Base-by-base conservation (phyloP, 2,329 filamentous ascomycete genomes). In the Fusarium phyllophilum region DNA sequence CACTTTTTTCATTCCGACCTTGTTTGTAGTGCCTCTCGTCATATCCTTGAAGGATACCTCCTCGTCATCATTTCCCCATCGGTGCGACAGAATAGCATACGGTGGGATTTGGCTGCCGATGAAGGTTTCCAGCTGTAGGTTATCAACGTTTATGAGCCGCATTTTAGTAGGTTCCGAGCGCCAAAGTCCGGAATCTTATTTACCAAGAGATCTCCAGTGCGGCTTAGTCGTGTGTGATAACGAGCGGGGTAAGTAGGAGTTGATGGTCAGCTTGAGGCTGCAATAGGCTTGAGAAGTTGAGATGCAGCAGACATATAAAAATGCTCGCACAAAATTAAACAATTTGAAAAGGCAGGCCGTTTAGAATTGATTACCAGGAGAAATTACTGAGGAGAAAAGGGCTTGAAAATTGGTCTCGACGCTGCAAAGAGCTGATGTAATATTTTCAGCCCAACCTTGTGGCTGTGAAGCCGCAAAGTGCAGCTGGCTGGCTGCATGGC, bases 1-100 rank as follows among this genome's bases (percentile, higher is more conserved):
- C 3, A 66, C 26, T 2, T 66, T 66, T 7, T 5, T 12, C 60
- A 66, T 66, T 3, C 63, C 60, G 1, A 3, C 3, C 5, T 66
- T 66, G 2, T 36, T 3, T 3, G 38, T 34, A 6, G 8, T 1
- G 6, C 31, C 46, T 1, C 31, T 34, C 8, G 2, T 34, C 7
- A 66, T 42, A 8, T 68, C 54, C 0, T 44, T 20, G 6, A 67
- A 66, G 6, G 65, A 52, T 8, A 67, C 29, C 11, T 67, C 62
- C 1, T 67, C 52, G 0, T 59, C 9, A 1, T 66, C 52, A 1
- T 18, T 26, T 6, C 61, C 64, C 64, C 61, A 67, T 36, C 64
- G 49, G 8, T 67, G 64, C 15, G 61, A 66, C 1, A 66, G 15
- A 4, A 67, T 65, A 5, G 65, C 65, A 15, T 67, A 67, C 2